Percentiles rank a stretch among this genome's conserved stretches.
phyloP scores from a whole-genome alignment of 805 yeast species.

The Hanseniaspora guilliermondii region DNA sequence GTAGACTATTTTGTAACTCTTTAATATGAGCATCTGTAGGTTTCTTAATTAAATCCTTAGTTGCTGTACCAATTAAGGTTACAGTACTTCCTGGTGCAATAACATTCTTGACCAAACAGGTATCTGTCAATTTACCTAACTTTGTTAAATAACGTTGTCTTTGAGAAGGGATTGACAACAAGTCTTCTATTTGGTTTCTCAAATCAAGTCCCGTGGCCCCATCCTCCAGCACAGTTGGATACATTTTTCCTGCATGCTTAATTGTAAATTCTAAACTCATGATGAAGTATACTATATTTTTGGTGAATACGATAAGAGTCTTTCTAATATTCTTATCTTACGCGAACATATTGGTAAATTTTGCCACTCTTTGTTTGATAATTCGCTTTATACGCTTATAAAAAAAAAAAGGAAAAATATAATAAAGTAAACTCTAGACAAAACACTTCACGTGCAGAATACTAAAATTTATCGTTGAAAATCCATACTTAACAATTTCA shows the following conservation, averaged over 20 bases:
- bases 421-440: no score
- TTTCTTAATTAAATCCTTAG: slow-evolving; percentile 39
- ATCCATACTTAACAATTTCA: no score
- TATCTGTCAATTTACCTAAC: slow-evolving; percentile 78
- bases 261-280: slow-evolving; percentile 27
- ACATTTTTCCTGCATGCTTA: slow-evolving; percentile 58
- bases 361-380: no score
- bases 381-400: no score
- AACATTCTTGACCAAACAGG: slow-evolving; percentile 34
- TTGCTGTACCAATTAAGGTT: slow-evolving; percentile 90
- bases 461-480: no score
- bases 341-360: no score
- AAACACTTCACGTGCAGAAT: no score
- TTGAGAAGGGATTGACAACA: slow-evolving; percentile 73
- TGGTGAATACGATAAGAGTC: not conserved
- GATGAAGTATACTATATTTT: not conserved
- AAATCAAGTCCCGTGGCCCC: slow-evolving; percentile 37
- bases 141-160: slow-evolving; percentile 84
- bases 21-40: slow-evolving; percentile 25
- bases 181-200: slow-evolving; percentile 55
- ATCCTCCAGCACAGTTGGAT: slow-evolving; percentile 33
- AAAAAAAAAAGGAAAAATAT: no score
- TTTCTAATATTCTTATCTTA: not conserved
- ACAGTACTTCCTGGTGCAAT: slow-evolving; percentile 56
- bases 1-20: slow-evolving; percentile 2